Evolutionary conservation across 2,329 filamentous ascomycete species (phyloP).

Genomic region (Cladophialophora exuberans): DNA sequence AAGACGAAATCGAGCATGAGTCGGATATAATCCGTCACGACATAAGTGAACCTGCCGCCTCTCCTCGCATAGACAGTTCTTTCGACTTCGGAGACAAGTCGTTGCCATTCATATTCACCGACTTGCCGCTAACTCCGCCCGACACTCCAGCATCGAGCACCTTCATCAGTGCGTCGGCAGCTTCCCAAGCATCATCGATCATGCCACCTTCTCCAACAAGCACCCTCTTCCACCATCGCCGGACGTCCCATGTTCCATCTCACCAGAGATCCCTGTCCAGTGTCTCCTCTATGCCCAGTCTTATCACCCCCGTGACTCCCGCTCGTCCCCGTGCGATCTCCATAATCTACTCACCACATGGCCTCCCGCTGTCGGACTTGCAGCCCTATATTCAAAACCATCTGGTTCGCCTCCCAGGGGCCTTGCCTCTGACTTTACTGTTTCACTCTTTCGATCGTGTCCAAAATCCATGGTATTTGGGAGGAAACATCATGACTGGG

Average conservation of each 20-base stretch:
- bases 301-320: constrained; percentile 24
- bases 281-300: constrained; percentile 26
- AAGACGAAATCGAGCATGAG: constrained; percentile 3
- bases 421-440: constrained; percentile 55
- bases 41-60: constrained; percentile 15
- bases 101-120: constrained; percentile 9
- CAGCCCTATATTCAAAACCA: constrained; percentile 52
- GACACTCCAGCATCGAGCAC: constrained; percentile 16
- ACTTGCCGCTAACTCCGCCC: constrained; percentile 28
- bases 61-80: constrained; percentile 3
- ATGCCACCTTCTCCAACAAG: constrained; percentile 22
- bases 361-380: constrained; percentile 50
- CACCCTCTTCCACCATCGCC: constrained; percentile 23
- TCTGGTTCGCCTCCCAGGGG: constrained; percentile 46
- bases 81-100: constrained; percentile 23
- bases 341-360: constrained; percentile 60
- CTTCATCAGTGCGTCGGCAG: too few species aligned
- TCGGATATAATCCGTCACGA: constrained; percentile 13
- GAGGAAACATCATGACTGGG: constrained; percentile 56
- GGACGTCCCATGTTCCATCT: constrained; percentile 3
- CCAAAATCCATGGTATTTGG: constrained; percentile 57
- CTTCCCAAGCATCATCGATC: constrained; percentile 10
- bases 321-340: constrained; percentile 44
- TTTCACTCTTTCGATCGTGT: constrained; percentile 58
- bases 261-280: constrained; percentile 26